Conservation (phyloP, 192 early-diverging fungal species). For the Mortierella hygrophila region DNA sequence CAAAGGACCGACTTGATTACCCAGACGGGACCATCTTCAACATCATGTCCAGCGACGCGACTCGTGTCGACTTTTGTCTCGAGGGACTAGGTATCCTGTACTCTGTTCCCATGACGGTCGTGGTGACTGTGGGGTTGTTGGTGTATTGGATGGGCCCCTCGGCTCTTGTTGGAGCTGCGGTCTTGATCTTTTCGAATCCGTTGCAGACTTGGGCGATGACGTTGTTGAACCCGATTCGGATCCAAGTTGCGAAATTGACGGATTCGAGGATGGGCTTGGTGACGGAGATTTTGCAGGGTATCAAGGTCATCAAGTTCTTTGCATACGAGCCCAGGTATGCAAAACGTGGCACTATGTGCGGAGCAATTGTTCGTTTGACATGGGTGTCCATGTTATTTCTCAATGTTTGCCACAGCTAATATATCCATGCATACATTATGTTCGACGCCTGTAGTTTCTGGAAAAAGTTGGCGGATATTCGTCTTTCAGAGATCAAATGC, state of each 20-base stretch:
- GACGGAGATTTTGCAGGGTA: conserved; percentile 69
- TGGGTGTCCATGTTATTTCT: not conserved
- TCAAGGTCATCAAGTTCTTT: conserved; percentile 76
- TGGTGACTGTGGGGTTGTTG: conserved; percentile 74
- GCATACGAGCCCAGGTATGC: conserved; percentile 63
- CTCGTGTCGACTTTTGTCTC: conserved; percentile 10
- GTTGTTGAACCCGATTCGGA: conserved; percentile 79
- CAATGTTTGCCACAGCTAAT: not conserved
- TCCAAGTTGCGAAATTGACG: conserved; percentile 58
- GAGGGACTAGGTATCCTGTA: conserved; percentile 58
- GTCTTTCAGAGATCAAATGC: conserved; percentile 77
- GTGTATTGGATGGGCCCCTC: conserved; percentile 83
- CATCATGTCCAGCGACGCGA: conserved; percentile 59
- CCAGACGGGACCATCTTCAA: conserved; percentile 61
- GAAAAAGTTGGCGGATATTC: conserved; percentile 30
- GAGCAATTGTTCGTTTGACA: not conserved
- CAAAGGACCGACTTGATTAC: conserved; percentile 34
- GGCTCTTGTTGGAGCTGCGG: conserved; percentile 78
- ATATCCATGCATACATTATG: not conserved
- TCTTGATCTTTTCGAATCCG: conserved; percentile 68
- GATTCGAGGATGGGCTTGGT: conserved; percentile 63
- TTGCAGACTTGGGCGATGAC: conserved; percentile 72
- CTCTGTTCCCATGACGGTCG: conserved; percentile 70
- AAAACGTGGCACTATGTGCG: not conserved
- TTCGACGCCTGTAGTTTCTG: conserved; percentile 28